Evolutionary conservation across 495 filamentous ascomycete species (phyloP).

Genomic region (Pseudotulostoma volvatum): DNA sequence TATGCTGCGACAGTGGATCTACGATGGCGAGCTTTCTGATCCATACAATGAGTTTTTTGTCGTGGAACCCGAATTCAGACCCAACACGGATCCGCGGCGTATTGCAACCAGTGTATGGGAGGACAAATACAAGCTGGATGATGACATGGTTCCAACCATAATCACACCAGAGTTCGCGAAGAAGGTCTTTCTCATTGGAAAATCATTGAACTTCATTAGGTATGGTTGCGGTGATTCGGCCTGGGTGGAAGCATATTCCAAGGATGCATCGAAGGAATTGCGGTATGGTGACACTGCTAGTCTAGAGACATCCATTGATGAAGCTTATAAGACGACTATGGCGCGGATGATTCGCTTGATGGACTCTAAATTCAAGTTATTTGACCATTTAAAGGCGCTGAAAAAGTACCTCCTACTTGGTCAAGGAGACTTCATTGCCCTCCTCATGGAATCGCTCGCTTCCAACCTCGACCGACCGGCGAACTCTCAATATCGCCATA

Average conservation of each 20-base stretch:
- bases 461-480: constrained; percentile 90
- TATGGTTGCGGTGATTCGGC: constrained; percentile 83
- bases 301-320: constrained; percentile 81
- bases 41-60: constrained; percentile 96
- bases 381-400: constrained; percentile 78
- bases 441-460: constrained; percentile 92
- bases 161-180: constrained; percentile 83
- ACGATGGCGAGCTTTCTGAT: constrained; percentile 92
- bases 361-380: constrained; percentile 82
- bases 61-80: constrained; percentile 44
- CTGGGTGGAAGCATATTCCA: constrained; percentile 96
- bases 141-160: constrained; percentile 79
- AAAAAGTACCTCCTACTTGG: constrained; percentile 92
- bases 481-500: constrained; percentile 86
- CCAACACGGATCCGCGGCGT: constrained; percentile 36
- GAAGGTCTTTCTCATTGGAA: constrained; percentile 92
- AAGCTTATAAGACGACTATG: constrained; percentile 97
- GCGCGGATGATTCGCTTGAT: constrained; percentile 86
- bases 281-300: constrained; percentile 87
- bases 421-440: constrained; percentile 91
- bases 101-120: constrained; percentile 91
- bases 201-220: constrained; percentile 95
- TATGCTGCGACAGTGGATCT: constrained; percentile 93
- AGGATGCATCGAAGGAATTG: constrained; percentile 79
- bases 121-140: constrained; percentile 81